Conservation (phyloP, 768 basidiomycete species). For the Mycena epipterygia region DNA sequence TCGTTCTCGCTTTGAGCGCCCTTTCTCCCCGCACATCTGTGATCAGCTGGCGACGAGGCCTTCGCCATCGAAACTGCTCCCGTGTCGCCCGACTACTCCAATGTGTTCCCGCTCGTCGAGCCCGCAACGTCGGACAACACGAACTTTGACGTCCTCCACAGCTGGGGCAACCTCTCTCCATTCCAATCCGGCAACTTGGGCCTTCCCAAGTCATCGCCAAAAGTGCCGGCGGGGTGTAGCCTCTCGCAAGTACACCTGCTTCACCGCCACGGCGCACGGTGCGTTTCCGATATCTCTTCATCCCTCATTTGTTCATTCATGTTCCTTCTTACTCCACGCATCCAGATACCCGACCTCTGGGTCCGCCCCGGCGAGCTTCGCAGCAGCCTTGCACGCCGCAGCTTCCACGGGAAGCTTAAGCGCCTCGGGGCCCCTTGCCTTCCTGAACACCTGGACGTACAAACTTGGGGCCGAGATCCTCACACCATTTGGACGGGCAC, state of each 20-base stretch:
- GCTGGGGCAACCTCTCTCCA: slow-evolving; percentile 65
- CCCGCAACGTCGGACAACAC: slow-evolving; percentile 52
- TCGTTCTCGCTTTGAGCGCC: slow-evolving; percentile 46
- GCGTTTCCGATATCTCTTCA: too few species aligned
- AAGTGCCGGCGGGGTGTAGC: slow-evolving; percentile 61
- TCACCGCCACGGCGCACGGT: slow-evolving; percentile 79
- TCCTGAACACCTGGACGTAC: slow-evolving; percentile 83
- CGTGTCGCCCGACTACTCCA: slow-evolving; percentile 50
- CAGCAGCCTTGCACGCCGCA: slow-evolving; percentile 59
- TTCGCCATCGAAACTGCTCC: slow-evolving; percentile 59
- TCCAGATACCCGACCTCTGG: slow-evolving; percentile 66
- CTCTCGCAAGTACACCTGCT: slow-evolving; percentile 69
- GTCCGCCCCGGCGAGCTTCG: slow-evolving; percentile 39
- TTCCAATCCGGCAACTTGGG: slow-evolving; percentile 67
- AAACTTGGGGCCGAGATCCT: slow-evolving; percentile 83
- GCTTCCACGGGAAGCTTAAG: slow-evolving; percentile 59
- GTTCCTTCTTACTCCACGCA: too few species aligned
- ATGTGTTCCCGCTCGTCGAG: slow-evolving; percentile 57
- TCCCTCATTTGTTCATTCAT: too few species aligned
- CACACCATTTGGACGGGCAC: slow-evolving; percentile 82
- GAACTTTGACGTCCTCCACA: slow-evolving; percentile 60
- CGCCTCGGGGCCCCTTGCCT: slow-evolving; percentile 68
- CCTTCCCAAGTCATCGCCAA: slow-evolving; percentile 58
- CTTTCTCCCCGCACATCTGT: neutral
- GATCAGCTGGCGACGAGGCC: slow-evolving; percentile 59